Conservation (phyloP, 2,329 filamentous ascomycete genomes). For the Epichloe baconii region DNA sequence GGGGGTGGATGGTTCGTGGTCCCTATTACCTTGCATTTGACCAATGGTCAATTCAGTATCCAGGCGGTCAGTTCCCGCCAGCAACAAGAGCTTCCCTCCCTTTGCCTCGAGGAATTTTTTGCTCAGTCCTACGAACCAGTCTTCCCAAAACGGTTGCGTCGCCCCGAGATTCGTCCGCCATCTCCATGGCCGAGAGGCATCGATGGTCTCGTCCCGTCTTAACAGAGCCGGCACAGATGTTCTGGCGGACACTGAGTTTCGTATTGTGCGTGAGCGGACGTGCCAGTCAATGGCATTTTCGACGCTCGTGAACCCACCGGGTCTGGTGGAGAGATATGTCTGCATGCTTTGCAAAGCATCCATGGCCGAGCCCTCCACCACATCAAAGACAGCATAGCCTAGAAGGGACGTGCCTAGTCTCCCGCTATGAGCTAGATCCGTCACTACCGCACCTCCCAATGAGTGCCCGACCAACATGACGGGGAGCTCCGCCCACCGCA, state of each 20-base stretch:
- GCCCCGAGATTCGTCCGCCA: slow-evolving; percentile 78
- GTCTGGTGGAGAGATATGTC: slow-evolving; percentile 72
- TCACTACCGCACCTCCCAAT: slow-evolving; percentile 85
- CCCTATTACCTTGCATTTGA: slow-evolving; percentile 72
- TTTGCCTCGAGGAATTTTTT: slow-evolving; percentile 71
- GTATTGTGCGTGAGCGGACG: slow-evolving; percentile 71
- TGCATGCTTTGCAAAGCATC: slow-evolving; percentile 93
- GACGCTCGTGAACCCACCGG: slow-evolving; percentile 62
- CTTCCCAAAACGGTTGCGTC: slow-evolving; percentile 87
- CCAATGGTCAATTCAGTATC: slow-evolving; percentile 91
- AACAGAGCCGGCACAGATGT: slow-evolving; percentile 78
- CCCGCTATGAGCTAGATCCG: slow-evolving; percentile 60
- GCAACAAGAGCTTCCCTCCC: slow-evolving; percentile 71
- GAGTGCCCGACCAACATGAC: slow-evolving; percentile 84
- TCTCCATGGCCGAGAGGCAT: slow-evolving; percentile 44
- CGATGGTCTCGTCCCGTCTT: slow-evolving; percentile 28
- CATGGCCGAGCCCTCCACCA: slow-evolving; percentile 91
- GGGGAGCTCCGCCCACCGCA: slow-evolving; percentile 61
- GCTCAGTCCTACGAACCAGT: slow-evolving; percentile 82
- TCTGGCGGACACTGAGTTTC: slow-evolving; percentile 70
- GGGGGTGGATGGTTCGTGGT: background rate
- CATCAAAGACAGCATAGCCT: slow-evolving; percentile 82
- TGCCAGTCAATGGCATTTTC: slow-evolving; percentile 88
- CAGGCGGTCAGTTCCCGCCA: slow-evolving; percentile 79
- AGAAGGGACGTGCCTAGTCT: slow-evolving; percentile 55